phyloP scores from a whole-genome alignment of 768 basidiomycete genomes.

The Mycena amicta region DNA sequence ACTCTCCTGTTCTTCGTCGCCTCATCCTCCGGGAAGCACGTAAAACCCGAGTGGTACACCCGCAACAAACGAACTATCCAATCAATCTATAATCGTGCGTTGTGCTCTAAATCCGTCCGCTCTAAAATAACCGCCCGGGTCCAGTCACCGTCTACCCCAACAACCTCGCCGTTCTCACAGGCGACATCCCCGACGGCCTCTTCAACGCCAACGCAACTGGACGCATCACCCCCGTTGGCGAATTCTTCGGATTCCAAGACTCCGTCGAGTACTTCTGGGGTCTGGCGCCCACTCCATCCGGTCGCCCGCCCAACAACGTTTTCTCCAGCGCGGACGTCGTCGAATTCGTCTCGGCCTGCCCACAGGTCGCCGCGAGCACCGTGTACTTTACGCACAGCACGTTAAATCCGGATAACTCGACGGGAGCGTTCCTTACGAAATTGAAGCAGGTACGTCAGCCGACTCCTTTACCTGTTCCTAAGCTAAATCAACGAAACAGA shows the following conservation, averaged over 20 bases:
- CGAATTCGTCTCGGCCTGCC: constrained; percentile 5
- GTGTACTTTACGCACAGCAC: constrained; percentile 6
- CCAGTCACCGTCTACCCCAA: constrained; percentile 3
- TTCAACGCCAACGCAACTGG: constrained; percentile 4
- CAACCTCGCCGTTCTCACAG: background rate
- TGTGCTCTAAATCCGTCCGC: too few relatives aligned
- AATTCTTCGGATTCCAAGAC: constrained; percentile 6
- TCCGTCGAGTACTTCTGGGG: constrained; percentile 6
- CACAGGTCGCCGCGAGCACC: constrained; percentile 10
- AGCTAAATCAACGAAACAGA: background rate
- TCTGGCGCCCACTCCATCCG: too few relatives aligned
- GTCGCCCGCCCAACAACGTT: background rate
- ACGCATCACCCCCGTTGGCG: constrained; percentile 1
- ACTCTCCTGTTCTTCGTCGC: too few relatives aligned
- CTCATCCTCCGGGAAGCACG: too few relatives aligned
- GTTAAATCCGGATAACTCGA: constrained; percentile 1
- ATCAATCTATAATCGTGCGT: constrained; percentile 2
- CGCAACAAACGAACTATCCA: constrained; percentile 4
- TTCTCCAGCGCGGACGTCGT: background rate
- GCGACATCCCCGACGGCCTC: background rate
- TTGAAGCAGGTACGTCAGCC: constrained; percentile 3
- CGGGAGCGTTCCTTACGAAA: background rate
- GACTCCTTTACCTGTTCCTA: background rate
- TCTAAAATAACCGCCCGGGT: too few relatives aligned
- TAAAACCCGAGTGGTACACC: constrained; percentile 1